These are phyloP conservation scores for Psophocarpus tetragonolobus DNA, from an alignment of 306 rosid genomes.

Conservation along the genomic window DNA sequence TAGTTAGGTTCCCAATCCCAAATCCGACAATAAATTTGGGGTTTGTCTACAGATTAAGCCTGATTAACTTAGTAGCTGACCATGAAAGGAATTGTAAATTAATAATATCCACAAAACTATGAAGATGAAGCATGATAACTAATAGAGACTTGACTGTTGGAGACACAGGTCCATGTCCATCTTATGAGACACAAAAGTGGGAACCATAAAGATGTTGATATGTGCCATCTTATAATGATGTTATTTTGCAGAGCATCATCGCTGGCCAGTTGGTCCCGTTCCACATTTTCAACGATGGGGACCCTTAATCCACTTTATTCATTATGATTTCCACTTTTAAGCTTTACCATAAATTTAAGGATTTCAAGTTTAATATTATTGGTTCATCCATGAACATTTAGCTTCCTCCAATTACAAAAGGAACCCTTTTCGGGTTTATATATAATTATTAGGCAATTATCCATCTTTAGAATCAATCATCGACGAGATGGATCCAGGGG, in stretches of 20 bases:
- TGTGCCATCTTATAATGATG: constrained; percentile 35
- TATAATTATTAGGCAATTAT: constrained; percentile 43
- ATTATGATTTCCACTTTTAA: constrained; percentile 40
- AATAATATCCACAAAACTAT: not conserved
- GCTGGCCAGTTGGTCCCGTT: constrained; percentile 42
- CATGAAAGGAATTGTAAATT: not conserved
- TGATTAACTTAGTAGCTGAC: not conserved
- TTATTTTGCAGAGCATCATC: constrained; percentile 38
- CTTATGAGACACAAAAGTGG: constrained; percentile 42
- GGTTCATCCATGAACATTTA: constrained; percentile 17
- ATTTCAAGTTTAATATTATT: constrained; percentile 13
- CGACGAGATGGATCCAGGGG: constrained; percentile 12
- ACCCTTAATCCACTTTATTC: constrained; percentile 53
- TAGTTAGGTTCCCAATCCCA: constrained; percentile 37
- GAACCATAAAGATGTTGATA: constrained; percentile 46
- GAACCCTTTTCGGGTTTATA: constrained; percentile 30
- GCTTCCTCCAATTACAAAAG: constrained; percentile 29
- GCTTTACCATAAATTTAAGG: constrained; percentile 29
- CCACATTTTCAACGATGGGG: constrained; percentile 48
- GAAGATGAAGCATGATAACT: not conserved
- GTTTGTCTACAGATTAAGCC: constrained; percentile 5
- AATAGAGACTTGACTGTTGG: constrained; percentile 6
- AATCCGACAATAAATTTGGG: constrained; percentile 17
- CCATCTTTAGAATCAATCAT: constrained; percentile 32
- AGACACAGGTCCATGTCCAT: constrained; percentile 35